phyloP scores from a whole-genome alignment of 768 basidiomycete species.

The Pleurotus tuber-regium region DNA sequence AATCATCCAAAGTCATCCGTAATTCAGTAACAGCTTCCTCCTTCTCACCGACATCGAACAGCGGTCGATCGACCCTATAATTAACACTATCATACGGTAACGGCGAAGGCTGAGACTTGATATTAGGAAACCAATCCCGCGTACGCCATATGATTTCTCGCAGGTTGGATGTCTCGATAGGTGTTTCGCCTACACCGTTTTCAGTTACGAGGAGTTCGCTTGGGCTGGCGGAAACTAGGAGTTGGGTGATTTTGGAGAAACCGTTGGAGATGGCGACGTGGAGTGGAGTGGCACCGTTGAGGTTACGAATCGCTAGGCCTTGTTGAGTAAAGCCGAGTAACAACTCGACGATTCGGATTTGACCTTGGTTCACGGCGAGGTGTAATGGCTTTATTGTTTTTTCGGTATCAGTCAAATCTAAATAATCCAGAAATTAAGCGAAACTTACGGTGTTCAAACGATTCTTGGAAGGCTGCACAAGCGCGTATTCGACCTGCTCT shows the following conservation, averaged over 20 bases:
- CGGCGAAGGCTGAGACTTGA: not conserved
- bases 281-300: slow-evolving; percentile 49
- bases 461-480: slow-evolving; percentile 44
- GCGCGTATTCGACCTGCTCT: slow-evolving; percentile 41
- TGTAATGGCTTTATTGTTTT: slow-evolving; percentile 45
- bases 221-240: slow-evolving; percentile 37
- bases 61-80: not conserved
- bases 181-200: slow-evolving; percentile 46
- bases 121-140: not conserved
- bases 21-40: slow-evolving; percentile 23
- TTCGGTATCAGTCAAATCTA: not conserved
- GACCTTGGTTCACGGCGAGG: slow-evolving; percentile 41
- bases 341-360: slow-evolving; percentile 26
- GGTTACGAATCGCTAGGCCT: slow-evolving; percentile 38
- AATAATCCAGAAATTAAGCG: not conserved
- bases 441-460: slow-evolving; percentile 44
- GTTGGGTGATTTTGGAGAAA: slow-evolving; percentile 31
- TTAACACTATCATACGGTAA: not conserved
- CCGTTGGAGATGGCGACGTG: slow-evolving; percentile 42
- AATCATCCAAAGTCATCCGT: slow-evolving; percentile 20
- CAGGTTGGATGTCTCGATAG: slow-evolving; percentile 34
- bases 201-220: slow-evolving; percentile 42
- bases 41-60: slow-evolving; percentile 10
- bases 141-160: slow-evolving; percentile 25
- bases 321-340: slow-evolving; percentile 37